These are phyloP conservation scores for Myriosclerotinia scirpicola DNA, from an alignment of 2,329 filamentous ascomycete genomes.

Conservation along the genomic window DNA sequence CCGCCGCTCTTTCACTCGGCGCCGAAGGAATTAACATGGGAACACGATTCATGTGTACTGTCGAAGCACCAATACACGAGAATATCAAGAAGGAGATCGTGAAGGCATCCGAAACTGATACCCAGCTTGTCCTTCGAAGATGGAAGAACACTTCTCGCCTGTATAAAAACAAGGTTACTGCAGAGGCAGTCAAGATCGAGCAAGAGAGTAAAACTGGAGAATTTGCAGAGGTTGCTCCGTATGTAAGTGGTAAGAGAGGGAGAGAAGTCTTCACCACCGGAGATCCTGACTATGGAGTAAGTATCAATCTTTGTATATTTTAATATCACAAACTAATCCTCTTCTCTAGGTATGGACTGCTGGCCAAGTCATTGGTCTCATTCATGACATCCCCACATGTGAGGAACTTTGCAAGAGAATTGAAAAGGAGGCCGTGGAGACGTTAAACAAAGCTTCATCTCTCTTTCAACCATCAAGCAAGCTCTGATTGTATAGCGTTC, in stretches of 20 bases:
- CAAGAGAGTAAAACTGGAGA: conserved; percentile 78
- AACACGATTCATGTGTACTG: conserved; percentile 94
- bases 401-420: conserved; percentile 68
- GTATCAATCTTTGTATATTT: conserved; percentile 42
- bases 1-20: conserved; percentile 84
- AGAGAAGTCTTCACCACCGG: conserved; percentile 90
- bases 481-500: conserved; percentile 34
- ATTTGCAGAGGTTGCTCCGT: conserved; percentile 83
- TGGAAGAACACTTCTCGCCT: conserved; percentile 92
- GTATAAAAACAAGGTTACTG: conserved; percentile 86
- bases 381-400: conserved; percentile 80
- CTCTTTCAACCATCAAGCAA: conserved; percentile 59
- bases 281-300: conserved; percentile 84
- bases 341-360: conserved; percentile 82
- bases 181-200: conserved; percentile 80
- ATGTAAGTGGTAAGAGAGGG: conserved; percentile 87
- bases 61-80: conserved; percentile 86
- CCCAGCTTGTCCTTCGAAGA: conserved; percentile 78
- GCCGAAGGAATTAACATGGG: conserved; percentile 98
- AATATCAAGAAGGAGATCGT: conserved; percentile 96
- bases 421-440: conserved; percentile 71
- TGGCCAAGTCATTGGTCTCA: conserved; percentile 89
- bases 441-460: conserved; percentile 59
- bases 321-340: conserved; percentile 17
- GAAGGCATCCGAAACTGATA: conserved; percentile 84